These are phyloP conservation scores for Pseudonitzschia multiseries DNA, from an alignment of 108 stramenopile genomes.

Conservation along the genomic window DNA sequence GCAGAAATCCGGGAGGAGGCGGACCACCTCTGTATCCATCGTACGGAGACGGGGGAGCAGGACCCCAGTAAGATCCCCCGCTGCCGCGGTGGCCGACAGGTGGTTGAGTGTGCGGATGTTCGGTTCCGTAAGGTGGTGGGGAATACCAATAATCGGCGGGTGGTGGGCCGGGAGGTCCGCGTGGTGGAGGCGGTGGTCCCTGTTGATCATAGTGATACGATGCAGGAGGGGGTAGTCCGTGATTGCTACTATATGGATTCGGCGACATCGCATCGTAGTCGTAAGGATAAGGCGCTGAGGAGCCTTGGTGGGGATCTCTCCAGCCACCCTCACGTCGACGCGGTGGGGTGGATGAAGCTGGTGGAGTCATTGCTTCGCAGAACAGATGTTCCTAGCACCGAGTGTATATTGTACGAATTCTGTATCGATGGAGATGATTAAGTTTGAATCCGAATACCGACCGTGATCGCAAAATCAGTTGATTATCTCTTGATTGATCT, in stretches of 20 bases:
- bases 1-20: not conserved
- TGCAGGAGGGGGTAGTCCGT: not conserved
- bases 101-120: not conserved
- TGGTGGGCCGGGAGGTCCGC: constrained; percentile 3
- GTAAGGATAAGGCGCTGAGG: constrained; percentile 5
- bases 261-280: constrained; percentile 12
- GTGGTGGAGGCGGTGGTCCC: not conserved
- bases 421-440: too few relatives aligned
- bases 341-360: not conserved
- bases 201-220: constrained; percentile 2
- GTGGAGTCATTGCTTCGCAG: constrained; percentile 4
- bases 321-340: constrained; percentile 4
- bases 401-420: too few relatives aligned
- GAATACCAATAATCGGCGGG: not conserved
- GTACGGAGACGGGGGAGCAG: constrained; percentile 6
- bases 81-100: not conserved
- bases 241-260: not conserved
- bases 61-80: constrained; percentile 3
- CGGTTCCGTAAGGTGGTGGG: constrained; percentile 3
- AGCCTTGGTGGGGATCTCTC: not conserved
- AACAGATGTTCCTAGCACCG: too few relatives aligned
- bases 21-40: constrained; percentile 6
- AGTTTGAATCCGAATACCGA: too few relatives aligned
- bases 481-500: too few relatives aligned
- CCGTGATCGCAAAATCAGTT: too few relatives aligned